Conservation (phyloP, 163 green algal species). For the Coccomyxa subellipsoidea region DNA sequence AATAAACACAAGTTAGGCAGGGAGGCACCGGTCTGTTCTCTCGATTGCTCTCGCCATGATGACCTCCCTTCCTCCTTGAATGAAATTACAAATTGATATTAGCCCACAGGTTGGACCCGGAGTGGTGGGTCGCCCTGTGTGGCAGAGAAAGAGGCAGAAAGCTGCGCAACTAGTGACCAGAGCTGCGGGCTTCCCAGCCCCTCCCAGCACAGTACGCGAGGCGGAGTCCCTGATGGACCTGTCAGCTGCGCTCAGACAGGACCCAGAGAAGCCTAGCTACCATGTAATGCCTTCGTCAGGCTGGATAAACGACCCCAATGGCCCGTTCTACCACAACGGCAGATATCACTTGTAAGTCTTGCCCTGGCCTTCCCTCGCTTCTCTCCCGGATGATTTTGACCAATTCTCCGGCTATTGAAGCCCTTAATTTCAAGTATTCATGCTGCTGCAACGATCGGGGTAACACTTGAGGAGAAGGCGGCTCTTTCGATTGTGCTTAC, state of each 20-base stretch:
- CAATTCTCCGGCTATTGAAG: too few relatives aligned
- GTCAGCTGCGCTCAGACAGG: slow-evolving; percentile 5
- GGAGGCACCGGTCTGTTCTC: not conserved
- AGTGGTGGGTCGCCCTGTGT: not conserved
- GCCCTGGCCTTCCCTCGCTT: slow-evolving; percentile 56
- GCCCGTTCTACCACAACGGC: slow-evolving; percentile 58
- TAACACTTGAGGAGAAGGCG: not conserved
- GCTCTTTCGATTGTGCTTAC: not conserved
- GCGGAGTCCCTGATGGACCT: not conserved
- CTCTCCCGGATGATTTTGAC: not conserved
- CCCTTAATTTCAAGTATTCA: too few relatives aligned
- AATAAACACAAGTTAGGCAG: not conserved
- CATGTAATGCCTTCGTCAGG: slow-evolving; percentile 34
- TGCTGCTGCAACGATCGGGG: not conserved
- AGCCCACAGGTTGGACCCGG: not conserved
- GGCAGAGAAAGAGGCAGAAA: not conserved
- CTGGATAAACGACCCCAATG: slow-evolving; percentile 64
- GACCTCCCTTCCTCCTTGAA: not conserved
- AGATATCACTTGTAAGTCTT: slow-evolving; percentile 67
- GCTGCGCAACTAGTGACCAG: not conserved
- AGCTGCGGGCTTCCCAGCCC: not conserved
- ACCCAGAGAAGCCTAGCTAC: slow-evolving; percentile 33
- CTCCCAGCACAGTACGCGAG: not conserved
- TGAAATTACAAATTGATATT: not conserved
- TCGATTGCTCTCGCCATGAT: not conserved